Conservation (phyloP, 306 rosid genomes). For the Alnus rubra region DNA sequence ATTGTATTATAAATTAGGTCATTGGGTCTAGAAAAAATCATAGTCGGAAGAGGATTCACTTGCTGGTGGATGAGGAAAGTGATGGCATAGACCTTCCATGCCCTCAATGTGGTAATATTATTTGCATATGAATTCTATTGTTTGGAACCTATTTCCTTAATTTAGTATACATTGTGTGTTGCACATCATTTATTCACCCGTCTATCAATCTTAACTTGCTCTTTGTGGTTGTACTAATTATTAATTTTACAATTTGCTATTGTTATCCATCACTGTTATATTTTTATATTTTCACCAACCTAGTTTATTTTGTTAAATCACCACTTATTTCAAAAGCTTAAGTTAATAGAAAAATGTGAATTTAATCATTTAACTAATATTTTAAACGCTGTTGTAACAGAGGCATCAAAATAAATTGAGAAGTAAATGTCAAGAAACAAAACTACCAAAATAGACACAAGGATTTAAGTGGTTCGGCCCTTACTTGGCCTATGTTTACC, state of each 20-base stretch:
- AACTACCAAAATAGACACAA: too few relatives aligned
- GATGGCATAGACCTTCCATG: constrained; percentile 52
- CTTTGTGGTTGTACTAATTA: constrained; percentile 12
- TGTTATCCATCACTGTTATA: not conserved
- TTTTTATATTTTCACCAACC: too few relatives aligned
- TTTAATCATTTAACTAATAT: too few relatives aligned
- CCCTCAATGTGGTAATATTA: constrained; percentile 80
- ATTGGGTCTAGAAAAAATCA: constrained; percentile 47
- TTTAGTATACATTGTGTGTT: constrained; percentile 1
- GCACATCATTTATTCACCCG: constrained; percentile 3
- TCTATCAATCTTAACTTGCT: not conserved
- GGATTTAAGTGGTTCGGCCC: too few relatives aligned
- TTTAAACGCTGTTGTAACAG: too few relatives aligned
- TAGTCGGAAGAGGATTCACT: constrained; percentile 50
- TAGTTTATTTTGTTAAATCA: too few relatives aligned
- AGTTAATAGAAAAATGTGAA: too few relatives aligned
- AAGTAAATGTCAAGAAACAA: too few relatives aligned
- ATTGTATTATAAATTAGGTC: constrained; percentile 46
- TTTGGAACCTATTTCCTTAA: constrained; percentile 1
- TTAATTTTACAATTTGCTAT: not conserved
- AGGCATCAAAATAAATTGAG: too few relatives aligned
- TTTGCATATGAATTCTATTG: constrained; percentile 8
- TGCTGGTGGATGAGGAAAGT: constrained; percentile 42
- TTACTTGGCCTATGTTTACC: too few relatives aligned
- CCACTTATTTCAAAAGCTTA: too few relatives aligned